Percentiles rank a stretch among this genome's conserved stretches.
phyloP scores from a whole-genome alignment of 2,329 filamentous ascomycete species.

The Sporothrix pseudoabietina region DNA sequence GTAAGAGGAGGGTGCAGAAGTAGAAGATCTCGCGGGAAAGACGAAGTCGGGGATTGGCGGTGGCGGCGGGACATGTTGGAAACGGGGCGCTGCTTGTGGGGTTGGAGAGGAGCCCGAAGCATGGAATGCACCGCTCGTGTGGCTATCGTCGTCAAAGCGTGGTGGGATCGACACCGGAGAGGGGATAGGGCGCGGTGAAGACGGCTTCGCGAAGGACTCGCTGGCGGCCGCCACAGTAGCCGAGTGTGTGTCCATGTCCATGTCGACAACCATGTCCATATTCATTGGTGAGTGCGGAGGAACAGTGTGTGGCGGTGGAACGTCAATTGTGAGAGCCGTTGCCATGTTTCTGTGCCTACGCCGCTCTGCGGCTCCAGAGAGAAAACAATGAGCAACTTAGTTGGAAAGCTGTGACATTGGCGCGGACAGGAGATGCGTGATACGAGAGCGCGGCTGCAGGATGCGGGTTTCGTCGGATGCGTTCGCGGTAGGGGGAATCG shows the following conservation, averaged over 20 bases:
- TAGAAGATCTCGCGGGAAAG: slow-evolving; percentile 57
- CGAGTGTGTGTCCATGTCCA: background rate
- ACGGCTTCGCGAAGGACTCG: slow-evolving; percentile 31
- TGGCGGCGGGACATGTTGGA: slow-evolving; percentile 44
- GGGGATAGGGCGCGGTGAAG: slow-evolving; percentile 36
- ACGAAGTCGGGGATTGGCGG: slow-evolving; percentile 66
- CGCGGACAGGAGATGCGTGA: background rate
- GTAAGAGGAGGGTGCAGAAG: slow-evolving; percentile 51
- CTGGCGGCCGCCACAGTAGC: slow-evolving; percentile 23
- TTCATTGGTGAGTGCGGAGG: slow-evolving; percentile 4
- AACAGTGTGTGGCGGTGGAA: slow-evolving; percentile 10
- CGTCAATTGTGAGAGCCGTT: slow-evolving; percentile 37
- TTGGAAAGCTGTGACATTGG: slow-evolving; percentile 46
- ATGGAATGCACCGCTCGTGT: slow-evolving; percentile 29
- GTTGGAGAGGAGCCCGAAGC: slow-evolving; percentile 36
- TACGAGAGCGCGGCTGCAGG: background rate
- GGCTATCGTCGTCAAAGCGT: slow-evolving; percentile 37
- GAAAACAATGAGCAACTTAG: slow-evolving; percentile 46
- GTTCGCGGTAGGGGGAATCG: background rate
- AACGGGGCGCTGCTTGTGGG: slow-evolving; percentile 41
- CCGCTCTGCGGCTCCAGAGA: slow-evolving; percentile 54
- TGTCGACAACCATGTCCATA: background rate
- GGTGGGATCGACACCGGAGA: slow-evolving; percentile 39
- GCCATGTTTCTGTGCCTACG: slow-evolving; percentile 43
- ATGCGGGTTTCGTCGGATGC: background rate